A percentile compares a stretch with the other conserved stretches of the same genome.
phyloP scores from a whole-genome alignment of 345 rosid genomes.

The Orychophragmus violaceus region DNA sequence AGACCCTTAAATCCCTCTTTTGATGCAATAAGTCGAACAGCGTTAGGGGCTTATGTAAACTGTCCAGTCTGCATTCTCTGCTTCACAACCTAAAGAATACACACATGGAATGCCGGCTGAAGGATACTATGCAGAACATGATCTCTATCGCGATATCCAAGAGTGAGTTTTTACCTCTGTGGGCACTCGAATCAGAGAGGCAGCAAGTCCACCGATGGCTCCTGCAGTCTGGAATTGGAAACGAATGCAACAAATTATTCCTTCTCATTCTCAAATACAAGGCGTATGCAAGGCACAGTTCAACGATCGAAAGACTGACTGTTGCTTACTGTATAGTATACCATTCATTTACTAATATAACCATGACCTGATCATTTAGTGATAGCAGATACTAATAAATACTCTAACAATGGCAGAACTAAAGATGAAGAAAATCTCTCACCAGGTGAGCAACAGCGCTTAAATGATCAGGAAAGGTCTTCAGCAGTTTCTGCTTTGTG shows the following conservation, averaged over 20 bases:
- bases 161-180: slow-evolving; percentile 55
- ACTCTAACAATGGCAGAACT: background rate
- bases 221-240: slow-evolving; percentile 68
- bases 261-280: background rate
- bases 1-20: slow-evolving; percentile 84
- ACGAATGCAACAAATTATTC: background rate
- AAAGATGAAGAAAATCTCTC: slow-evolving; percentile 25
- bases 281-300: background rate
- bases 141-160: background rate
- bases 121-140: background rate
- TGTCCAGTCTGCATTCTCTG: slow-evolving; percentile 97
- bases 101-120: background rate
- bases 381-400: too few species aligned
- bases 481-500: slow-evolving; percentile 75
- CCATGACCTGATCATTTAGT: background rate
- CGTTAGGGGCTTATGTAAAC: slow-evolving; percentile 73
- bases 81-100: slow-evolving; percentile 68
- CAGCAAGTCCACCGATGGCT: slow-evolving; percentile 88
- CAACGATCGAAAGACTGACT: background rate
- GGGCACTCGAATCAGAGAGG: slow-evolving; percentile 91
- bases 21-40: slow-evolving; percentile 68
- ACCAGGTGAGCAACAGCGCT: slow-evolving; percentile 91
- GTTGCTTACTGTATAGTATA: background rate
- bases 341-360: background rate
- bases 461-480: slow-evolving; percentile 71